These are phyloP conservation scores for Mucor saturninus DNA, from an alignment of 371 early-diverging fungal genomes.

Conservation along the genomic window DNA sequence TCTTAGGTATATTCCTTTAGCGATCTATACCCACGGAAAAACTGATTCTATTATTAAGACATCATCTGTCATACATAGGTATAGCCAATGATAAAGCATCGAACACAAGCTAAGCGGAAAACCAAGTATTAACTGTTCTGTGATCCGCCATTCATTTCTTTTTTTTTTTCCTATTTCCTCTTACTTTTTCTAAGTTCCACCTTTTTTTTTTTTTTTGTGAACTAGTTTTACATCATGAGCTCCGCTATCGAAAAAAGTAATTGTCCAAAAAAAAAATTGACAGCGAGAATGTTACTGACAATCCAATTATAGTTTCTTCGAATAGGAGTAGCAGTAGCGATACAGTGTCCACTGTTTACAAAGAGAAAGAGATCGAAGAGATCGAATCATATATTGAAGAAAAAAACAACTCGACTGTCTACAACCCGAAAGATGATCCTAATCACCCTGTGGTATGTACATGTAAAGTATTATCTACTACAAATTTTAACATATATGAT, in stretches of 20 bases:
- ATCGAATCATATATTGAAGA: neutral
- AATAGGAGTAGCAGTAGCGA: slow-evolving; percentile 1
- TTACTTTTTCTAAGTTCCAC: too few relatives aligned
- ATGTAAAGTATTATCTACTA: neutral
- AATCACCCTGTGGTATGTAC: slow-evolving; percentile 28
- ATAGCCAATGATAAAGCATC: too few relatives aligned
- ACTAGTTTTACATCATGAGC: neutral
- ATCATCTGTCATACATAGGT: too few relatives aligned
- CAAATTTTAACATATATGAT: neutral
- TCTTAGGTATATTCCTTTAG: too few relatives aligned
- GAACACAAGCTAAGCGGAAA: too few relatives aligned
- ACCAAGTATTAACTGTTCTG: too few relatives aligned
- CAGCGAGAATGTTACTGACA: neutral
- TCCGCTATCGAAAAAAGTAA: slow-evolving; percentile 4
- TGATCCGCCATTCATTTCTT: too few relatives aligned
- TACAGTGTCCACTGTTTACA: neutral
- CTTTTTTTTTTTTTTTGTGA: too few relatives aligned
- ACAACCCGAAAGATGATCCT: slow-evolving; percentile 27
- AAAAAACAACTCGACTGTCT: neutral
- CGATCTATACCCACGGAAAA: too few relatives aligned
- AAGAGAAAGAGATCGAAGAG: neutral
- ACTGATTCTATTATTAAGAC: too few relatives aligned
- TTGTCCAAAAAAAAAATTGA: neutral
- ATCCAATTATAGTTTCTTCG: neutral
- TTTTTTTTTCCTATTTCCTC: too few relatives aligned